Conservation (phyloP, 768 basidiomycete genomes). For the Rickenella mellea region DNA sequence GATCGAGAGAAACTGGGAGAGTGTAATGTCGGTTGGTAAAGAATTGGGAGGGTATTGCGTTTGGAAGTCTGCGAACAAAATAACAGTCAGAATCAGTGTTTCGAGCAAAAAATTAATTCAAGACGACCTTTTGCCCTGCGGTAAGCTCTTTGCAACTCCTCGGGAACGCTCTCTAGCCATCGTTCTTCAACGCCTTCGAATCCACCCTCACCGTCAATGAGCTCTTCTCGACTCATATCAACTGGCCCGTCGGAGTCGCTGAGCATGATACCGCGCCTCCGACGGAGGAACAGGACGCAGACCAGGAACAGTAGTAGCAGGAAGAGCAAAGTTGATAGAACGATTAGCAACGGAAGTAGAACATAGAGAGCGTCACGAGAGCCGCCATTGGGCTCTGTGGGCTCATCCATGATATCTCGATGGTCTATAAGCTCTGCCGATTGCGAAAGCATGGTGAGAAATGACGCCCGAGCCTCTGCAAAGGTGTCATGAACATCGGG, state of each 20-base stretch:
- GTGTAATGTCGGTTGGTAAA: slow-evolving; percentile 93
- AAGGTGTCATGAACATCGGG: background rate
- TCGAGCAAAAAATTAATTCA: background rate
- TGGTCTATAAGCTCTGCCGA: background rate
- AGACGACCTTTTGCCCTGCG: slow-evolving; percentile 76
- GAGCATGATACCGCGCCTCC: slow-evolving; percentile 67
- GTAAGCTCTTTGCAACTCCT: slow-evolving; percentile 61
- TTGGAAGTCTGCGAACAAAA: slow-evolving; percentile 53
- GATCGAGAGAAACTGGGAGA: slow-evolving; percentile 97
- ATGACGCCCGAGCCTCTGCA: background rate
- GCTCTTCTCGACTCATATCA: slow-evolving; percentile 87
- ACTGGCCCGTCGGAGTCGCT: slow-evolving; percentile 86
- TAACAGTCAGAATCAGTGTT: background rate
- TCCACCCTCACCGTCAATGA: slow-evolving; percentile 86
- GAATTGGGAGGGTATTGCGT: slow-evolving; percentile 90
- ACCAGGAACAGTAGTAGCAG: slow-evolving; percentile 86
- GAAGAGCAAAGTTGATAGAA: slow-evolving; percentile 87
- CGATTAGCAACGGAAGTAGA: slow-evolving; percentile 88
- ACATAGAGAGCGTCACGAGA: slow-evolving; percentile 66
- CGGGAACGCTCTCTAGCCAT: slow-evolving; percentile 82
- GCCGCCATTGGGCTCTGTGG: slow-evolving; percentile 13
- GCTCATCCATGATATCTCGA: background rate
- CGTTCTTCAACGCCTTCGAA: slow-evolving; percentile 86
- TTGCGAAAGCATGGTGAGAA: background rate
- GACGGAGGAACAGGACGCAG: slow-evolving; percentile 77